A percentile compares a stretch with the other conserved stretches of the same genome.
These are phyloP conservation scores for Verbascum thapsus DNA, from an alignment of 257 asterid species.

Conservation along the genomic window DNA sequence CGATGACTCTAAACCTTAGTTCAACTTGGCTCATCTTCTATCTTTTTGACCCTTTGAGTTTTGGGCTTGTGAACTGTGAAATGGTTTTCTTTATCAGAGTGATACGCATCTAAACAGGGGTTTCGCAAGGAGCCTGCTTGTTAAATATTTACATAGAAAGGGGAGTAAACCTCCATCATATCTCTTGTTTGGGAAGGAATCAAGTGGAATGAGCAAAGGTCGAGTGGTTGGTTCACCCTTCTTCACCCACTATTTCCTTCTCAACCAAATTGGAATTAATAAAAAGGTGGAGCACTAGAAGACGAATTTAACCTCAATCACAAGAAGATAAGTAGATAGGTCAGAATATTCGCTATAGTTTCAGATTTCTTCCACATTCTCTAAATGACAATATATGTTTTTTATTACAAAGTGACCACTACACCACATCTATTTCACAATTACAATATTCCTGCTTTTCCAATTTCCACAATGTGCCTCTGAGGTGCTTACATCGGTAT, in stretches of 20 bases:
- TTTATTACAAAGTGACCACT: not conserved
- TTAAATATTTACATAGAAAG: not conserved
- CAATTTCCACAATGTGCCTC: not conserved
- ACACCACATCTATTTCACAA: conserved; percentile 18
- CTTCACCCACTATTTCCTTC: conserved; percentile 2
- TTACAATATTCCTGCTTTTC: conserved; percentile 6
- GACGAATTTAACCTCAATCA: not conserved
- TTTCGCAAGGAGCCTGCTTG: not conserved
- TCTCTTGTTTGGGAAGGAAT: not conserved
- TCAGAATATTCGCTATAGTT: too few species aligned
- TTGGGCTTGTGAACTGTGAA: conserved; percentile 2
- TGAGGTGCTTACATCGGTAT: conserved; percentile 19
- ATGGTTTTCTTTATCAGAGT: not conserved
- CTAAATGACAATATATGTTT: not conserved
- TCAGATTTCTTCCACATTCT: not conserved
- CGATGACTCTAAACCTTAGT: not conserved
- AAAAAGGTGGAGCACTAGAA: not conserved
- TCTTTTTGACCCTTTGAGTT: conserved; percentile 9
- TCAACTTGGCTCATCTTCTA: conserved; percentile 1
- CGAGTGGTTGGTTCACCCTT: not conserved
- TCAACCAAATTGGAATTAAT: not conserved
- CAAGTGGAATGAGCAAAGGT: not conserved
- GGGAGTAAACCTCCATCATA: not conserved
- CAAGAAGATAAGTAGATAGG: too few species aligned
- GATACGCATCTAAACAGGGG: not conserved